Conservation (phyloP, 75 land plant genomes). For the Pseudotsuga menziesii region DNA sequence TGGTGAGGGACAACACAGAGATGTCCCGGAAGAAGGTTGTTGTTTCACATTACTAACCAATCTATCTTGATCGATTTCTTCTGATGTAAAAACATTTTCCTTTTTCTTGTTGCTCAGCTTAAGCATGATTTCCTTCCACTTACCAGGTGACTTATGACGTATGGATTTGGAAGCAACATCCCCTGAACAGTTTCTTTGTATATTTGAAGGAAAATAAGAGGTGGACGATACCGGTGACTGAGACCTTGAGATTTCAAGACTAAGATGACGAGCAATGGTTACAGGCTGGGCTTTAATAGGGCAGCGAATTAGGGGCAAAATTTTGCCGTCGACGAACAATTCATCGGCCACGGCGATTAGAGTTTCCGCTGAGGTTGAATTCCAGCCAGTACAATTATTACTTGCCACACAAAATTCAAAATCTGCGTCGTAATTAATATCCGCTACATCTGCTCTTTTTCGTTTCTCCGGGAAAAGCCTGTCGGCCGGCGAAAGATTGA, state of each 20-base stretch:
- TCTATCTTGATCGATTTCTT: not conserved
- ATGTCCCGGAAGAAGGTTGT: not conserved
- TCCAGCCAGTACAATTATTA: no score
- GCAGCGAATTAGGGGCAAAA: not conserved
- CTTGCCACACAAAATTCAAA: constrained; percentile 8
- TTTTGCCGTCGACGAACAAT: constrained; percentile 5
- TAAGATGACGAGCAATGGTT: constrained; percentile 10
- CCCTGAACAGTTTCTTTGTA: not conserved
- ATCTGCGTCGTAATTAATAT: not conserved
- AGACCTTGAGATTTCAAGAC: not conserved
- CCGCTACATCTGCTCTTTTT: not conserved
- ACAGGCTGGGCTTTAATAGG: not conserved
- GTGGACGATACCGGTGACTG: constrained; percentile 1
- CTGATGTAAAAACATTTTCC: not conserved
- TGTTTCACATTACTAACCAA: no score
- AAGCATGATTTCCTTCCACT: constrained; percentile 3
- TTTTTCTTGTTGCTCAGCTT: constrained; percentile 5
- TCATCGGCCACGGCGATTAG: not conserved
- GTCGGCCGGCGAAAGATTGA: constrained; percentile 7
- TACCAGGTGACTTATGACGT: not conserved
- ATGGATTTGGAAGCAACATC: not conserved
- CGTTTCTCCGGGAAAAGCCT: not conserved
- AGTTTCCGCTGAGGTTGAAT: not conserved
- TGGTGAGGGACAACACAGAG: not conserved
- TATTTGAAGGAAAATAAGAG: constrained; percentile 1